Conservation (phyloP, 805 yeast genomes). For the Pichia deserticola region DNA sequence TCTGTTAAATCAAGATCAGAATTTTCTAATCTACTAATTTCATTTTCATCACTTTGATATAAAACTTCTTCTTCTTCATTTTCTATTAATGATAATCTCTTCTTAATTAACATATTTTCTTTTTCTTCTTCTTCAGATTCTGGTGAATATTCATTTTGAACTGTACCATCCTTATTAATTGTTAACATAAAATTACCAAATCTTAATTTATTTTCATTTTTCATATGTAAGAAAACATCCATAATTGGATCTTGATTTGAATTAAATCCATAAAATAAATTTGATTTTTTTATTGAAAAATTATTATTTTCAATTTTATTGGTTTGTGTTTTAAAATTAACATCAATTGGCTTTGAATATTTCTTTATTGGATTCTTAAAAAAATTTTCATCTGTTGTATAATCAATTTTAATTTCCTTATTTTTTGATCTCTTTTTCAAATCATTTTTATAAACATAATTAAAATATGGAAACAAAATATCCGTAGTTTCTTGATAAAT, state of each 20-base stretch:
- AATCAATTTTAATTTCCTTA: slow-evolving; percentile 9
- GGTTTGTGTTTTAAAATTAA: neutral
- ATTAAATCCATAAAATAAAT: neutral
- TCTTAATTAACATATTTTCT: neutral
- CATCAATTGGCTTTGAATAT: slow-evolving; percentile 11
- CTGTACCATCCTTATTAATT: slow-evolving; percentile 6
- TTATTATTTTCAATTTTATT: neutral
- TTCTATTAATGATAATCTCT: neutral
- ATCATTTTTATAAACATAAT: neutral
- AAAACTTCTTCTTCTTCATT: slow-evolving; percentile 3
- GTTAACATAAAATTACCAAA: slow-evolving; percentile 13
- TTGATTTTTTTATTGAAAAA: neutral
- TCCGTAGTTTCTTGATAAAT: slow-evolving; percentile 6
- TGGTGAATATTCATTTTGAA: neutral
- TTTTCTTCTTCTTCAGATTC: neutral
- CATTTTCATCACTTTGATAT: slow-evolving; percentile 1
- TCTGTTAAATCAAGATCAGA: slow-evolving; percentile 2
- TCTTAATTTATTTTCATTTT: slow-evolving; percentile 2
- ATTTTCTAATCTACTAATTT: slow-evolving; percentile 19
- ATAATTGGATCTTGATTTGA: slow-evolving; percentile 7
- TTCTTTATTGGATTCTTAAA: slow-evolving; percentile 12
- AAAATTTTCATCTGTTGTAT: slow-evolving; percentile 7
- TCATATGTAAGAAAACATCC: slow-evolving; percentile 4
- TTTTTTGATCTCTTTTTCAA: neutral
- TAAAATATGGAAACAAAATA: slow-evolving; percentile 12